These are phyloP conservation scores for Zoysia matrella DNA, from an alignment of 202 grass and related monocot species.

Conservation along the genomic window DNA sequence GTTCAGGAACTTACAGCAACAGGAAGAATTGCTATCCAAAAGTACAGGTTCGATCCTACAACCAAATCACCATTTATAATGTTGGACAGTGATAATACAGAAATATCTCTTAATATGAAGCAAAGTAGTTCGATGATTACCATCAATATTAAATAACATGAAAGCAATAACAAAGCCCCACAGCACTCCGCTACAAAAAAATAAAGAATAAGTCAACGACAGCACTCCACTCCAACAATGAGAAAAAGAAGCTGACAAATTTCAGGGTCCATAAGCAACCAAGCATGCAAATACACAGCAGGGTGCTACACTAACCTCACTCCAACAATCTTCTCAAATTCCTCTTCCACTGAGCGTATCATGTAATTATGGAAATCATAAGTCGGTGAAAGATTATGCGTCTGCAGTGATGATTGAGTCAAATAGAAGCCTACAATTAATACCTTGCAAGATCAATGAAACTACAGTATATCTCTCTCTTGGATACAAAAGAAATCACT, in stretches of 20 bases:
- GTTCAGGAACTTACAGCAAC: slow-evolving; percentile 59
- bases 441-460: neutral
- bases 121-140: slow-evolving; percentile 41
- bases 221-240: slow-evolving; percentile 57
- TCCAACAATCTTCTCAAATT: slow-evolving; percentile 95
- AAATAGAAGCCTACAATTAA: slow-evolving; percentile 27
- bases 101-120: slow-evolving; percentile 10
- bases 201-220: slow-evolving; percentile 34
- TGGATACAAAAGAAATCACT: neutral
- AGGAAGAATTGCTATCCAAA: slow-evolving; percentile 99
- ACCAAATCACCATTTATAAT: slow-evolving; percentile 37
- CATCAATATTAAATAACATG: slow-evolving; percentile 93
- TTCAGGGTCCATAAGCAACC: slow-evolving; percentile 21
- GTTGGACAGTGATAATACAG: slow-evolving; percentile 21
- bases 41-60: slow-evolving; percentile 96
- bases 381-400: slow-evolving; percentile 69
- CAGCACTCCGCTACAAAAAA: slow-evolving; percentile 69
- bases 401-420: slow-evolving; percentile 61
- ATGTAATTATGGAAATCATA: slow-evolving; percentile 98
- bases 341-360: slow-evolving; percentile 99
- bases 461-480: neutral
- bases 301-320: slow-evolving; percentile 69
- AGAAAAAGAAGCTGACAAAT: slow-evolving; percentile 1
- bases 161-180: slow-evolving; percentile 98
- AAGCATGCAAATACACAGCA: neutral